Percentiles rank a stretch among this genome's conserved stretches.
phyloP scores from a whole-genome alignment of 768 basidiomycete genomes.

The Russula griseocarnosa region DNA sequence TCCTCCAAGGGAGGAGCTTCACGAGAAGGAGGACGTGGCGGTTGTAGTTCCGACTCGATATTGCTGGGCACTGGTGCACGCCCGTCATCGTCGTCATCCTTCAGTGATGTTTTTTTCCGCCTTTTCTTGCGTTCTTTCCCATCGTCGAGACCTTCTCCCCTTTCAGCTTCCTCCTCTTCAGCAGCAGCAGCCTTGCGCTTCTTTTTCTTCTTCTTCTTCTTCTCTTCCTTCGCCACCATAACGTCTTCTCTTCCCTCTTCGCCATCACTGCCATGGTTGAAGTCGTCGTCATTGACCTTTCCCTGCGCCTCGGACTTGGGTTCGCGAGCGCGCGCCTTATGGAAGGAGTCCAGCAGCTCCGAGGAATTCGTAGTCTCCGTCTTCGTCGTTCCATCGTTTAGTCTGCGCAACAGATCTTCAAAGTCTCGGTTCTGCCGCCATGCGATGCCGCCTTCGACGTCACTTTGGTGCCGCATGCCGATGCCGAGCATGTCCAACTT shows the following conservation, averaged over 20 bases:
- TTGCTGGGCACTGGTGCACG: background rate
- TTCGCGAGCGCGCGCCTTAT: constrained; percentile 31
- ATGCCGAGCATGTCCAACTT: constrained; percentile 87
- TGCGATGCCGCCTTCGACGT: constrained; percentile 69
- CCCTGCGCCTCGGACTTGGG: background rate
- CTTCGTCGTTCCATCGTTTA: constrained; percentile 47
- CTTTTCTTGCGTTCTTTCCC: constrained; percentile 31
- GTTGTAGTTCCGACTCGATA: constrained; percentile 25
- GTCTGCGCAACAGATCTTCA: constrained; percentile 61
- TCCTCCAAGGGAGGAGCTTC: constrained; percentile 1
- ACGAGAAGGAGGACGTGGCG: background rate
- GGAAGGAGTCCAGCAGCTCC: constrained; percentile 8
- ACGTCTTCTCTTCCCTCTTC: background rate
- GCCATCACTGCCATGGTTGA: too few relatives aligned
- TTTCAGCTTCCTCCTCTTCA: constrained; percentile 24
- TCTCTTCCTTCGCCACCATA: background rate
- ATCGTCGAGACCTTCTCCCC: constrained; percentile 28
- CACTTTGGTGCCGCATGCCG: constrained; percentile 64
- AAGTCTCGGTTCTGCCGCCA: constrained; percentile 88
- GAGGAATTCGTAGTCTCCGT: constrained; percentile 23
- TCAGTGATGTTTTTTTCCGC: constrained; percentile 33
- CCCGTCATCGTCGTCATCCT: constrained; percentile 28
- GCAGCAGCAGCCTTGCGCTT: constrained; percentile 8
- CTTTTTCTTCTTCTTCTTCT: constrained; percentile 2
- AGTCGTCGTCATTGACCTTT: constrained; percentile 3